Percentiles rank a stretch among this genome's conserved stretches.
Conservation (phyloP, 2,329 filamentous ascomycete genomes). For the Penicillium sp. region DNA sequence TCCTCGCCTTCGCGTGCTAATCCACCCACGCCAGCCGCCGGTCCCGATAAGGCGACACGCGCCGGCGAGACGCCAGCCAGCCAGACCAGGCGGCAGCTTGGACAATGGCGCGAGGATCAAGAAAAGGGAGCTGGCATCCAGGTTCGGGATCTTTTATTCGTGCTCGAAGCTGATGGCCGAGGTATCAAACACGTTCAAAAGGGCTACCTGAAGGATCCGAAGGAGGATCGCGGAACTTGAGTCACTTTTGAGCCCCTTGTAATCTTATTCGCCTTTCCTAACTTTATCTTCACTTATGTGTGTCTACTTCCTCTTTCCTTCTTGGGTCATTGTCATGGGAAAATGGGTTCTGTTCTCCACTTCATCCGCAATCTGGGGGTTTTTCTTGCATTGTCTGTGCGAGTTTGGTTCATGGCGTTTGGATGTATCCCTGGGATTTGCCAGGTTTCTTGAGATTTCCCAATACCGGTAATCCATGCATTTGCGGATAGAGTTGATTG, state of each 20-base stretch:
- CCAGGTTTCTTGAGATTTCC: conserved; percentile 3
- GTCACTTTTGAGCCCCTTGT: conserved; percentile 11
- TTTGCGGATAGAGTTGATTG: not conserved
- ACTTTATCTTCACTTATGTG: not conserved
- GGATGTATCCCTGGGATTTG: conserved; percentile 5
- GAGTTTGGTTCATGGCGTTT: conserved; percentile 17
- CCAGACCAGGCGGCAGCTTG: conserved; percentile 54
- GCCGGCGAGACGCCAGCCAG: conserved; percentile 31
- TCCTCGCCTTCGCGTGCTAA: conserved; percentile 34
- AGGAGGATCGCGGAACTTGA: conserved; percentile 36
- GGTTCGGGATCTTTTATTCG: conserved; percentile 72
- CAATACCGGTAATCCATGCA: no score
- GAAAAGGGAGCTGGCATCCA: conserved; percentile 74
- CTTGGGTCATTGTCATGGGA: not conserved
- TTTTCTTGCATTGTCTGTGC: conserved; percentile 17
- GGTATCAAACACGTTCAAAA: conserved; percentile 41
- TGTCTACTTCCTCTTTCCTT: conserved; percentile 1
- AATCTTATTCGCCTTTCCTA: conserved; percentile 13
- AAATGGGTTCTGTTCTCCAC: not conserved
- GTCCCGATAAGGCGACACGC: conserved; percentile 28
- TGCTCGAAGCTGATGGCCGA: conserved; percentile 70
- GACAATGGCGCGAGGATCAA: conserved; percentile 71
- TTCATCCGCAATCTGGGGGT: not conserved
- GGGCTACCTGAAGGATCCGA: conserved; percentile 40
- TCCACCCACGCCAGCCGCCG: conserved; percentile 27